Percentiles rank a stretch among this genome's conserved stretches.
These are phyloP conservation scores for Penicillium sclerotigenum DNA, from an alignment of 2,329 filamentous ascomycete species.

Conservation along the genomic window DNA sequence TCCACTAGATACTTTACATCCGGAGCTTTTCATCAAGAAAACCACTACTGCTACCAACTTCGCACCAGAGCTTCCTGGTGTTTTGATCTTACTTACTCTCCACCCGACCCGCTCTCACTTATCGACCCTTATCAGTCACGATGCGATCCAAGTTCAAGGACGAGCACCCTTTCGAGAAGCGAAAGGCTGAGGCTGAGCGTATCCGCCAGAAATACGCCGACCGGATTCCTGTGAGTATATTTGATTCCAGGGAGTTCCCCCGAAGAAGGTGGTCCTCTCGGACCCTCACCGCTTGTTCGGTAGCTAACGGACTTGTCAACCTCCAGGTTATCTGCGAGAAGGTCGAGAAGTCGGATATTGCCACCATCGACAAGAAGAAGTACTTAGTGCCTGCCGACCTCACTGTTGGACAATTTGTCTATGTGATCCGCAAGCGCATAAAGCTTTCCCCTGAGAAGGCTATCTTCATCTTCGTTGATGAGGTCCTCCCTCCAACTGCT, in stretches of 20 bases:
- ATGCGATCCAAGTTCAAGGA: constrained; percentile 99
- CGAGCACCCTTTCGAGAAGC: constrained; percentile 99
- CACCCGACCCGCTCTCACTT: constrained; percentile 24
- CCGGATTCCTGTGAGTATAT: constrained; percentile 82
- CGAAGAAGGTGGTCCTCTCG: neutral
- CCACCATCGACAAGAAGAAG: constrained; percentile 99
- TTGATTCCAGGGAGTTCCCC: neutral
- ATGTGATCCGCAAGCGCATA: constrained; percentile 99
- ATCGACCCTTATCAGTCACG: constrained; percentile 47
- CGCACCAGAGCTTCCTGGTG: constrained; percentile 14
- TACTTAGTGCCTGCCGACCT: constrained; percentile 96
- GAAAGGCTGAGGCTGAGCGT: constrained; percentile 98
- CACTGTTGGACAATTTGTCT: constrained; percentile 98
- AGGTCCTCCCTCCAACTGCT: constrained; percentile 92
- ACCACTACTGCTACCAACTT: constrained; percentile 17
- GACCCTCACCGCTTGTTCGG: constrained; percentile 34
- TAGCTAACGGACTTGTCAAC: constrained; percentile 26
- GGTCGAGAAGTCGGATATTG: constrained; percentile 98
- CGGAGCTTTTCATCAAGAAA: constrained; percentile 12
- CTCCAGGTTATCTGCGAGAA: constrained; percentile 96
- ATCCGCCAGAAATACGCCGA: constrained; percentile 99
- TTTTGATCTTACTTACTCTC: constrained; percentile 11
- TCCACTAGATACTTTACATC: constrained; percentile 12
- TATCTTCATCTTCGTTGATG: constrained; percentile 99
- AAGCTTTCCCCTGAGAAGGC: constrained; percentile 99